These are phyloP conservation scores for Stenocarpella maydis DNA, from an alignment of 2,329 filamentous ascomycete genomes.

Conservation along the genomic window DNA sequence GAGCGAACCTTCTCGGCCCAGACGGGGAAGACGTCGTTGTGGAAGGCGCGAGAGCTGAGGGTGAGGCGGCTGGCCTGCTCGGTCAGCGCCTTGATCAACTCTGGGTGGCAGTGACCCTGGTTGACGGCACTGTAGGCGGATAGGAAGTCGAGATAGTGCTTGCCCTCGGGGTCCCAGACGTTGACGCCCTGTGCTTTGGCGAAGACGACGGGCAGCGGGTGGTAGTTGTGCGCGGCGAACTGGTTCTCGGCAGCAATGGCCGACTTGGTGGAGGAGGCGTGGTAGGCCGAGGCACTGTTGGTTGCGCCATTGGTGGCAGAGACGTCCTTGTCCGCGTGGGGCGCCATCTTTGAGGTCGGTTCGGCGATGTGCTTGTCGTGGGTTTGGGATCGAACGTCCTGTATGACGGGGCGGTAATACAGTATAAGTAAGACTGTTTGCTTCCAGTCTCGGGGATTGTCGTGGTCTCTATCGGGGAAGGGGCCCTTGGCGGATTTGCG, in stretches of 20 bases:
- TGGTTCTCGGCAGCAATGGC: conserved; percentile 84
- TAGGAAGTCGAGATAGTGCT: conserved; percentile 95
- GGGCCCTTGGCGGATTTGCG: conserved; percentile 11
- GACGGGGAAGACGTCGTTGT: conserved; percentile 97
- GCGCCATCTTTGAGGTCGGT: conserved; percentile 59
- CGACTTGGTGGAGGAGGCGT: conserved; percentile 78
- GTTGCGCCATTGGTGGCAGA: conserved; percentile 46
- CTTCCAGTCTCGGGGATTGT: neutral
- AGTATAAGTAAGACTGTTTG: neutral
- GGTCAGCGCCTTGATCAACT: conserved; percentile 87
- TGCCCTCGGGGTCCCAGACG: conserved; percentile 97
- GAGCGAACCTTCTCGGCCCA: conserved; percentile 92
- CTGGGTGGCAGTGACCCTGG: conserved; percentile 97
- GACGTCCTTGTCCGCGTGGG: conserved; percentile 60
- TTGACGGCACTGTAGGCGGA: conserved; percentile 98
- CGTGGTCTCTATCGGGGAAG: conserved; percentile 6
- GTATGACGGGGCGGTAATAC: neutral
- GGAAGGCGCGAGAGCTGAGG: conserved; percentile 92
- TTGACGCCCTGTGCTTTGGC: conserved; percentile 82
- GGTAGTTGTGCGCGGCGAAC: conserved; percentile 97
- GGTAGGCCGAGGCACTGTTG: conserved; percentile 59
- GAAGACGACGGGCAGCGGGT: conserved; percentile 95
- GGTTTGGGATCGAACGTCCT: neutral
- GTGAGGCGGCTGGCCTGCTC: conserved; percentile 92
- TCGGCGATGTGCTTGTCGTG: conserved; percentile 32